Conservation (phyloP, 1,139 yeast genomes). For the Zygosaccharomyces sapae region DNA sequence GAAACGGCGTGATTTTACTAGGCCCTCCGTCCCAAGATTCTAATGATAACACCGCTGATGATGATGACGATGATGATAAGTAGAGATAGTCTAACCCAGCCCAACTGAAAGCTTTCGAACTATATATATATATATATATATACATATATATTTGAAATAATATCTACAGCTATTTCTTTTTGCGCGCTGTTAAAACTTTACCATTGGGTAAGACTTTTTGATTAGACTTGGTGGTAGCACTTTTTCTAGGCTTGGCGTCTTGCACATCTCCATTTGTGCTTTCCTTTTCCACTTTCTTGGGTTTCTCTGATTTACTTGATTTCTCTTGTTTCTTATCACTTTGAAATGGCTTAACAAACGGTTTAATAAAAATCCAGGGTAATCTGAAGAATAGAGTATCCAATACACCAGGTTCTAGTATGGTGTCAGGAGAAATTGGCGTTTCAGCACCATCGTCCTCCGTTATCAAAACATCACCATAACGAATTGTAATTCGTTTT, state of each 20-base stretch:
- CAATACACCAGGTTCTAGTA: slow-evolving; percentile 45
- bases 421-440: slow-evolving; percentile 33
- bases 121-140: slow-evolving; percentile 9
- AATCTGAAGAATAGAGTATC: slow-evolving; percentile 53
- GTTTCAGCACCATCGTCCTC: slow-evolving; percentile 47
- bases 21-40: slow-evolving; percentile 27
- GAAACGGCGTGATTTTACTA: slow-evolving; percentile 35
- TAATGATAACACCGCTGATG: slow-evolving; percentile 11
- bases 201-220: slow-evolving; percentile 58
- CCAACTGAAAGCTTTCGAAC: slow-evolving; percentile 8
- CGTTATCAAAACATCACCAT: slow-evolving; percentile 67
- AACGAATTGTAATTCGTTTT: slow-evolving; percentile 58
- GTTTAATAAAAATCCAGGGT: slow-evolving; percentile 28
- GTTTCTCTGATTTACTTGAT: slow-evolving; percentile 1
- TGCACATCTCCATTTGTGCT: no score
- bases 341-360: slow-evolving; percentile 41
- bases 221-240: slow-evolving; percentile 39
- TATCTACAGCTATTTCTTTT: slow-evolving; percentile 19
- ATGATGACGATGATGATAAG: background rate
- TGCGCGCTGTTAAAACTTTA: slow-evolving; percentile 51
- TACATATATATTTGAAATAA: background rate
- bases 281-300: background rate
- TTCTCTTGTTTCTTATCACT: slow-evolving; percentile 9
- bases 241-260: slow-evolving; percentile 5
- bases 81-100: slow-evolving; percentile 17